Evolutionary conservation across 176 grass and related monocot species (phyloP).

Genomic region (sorghum (Sorghum bicolor)): DNA sequence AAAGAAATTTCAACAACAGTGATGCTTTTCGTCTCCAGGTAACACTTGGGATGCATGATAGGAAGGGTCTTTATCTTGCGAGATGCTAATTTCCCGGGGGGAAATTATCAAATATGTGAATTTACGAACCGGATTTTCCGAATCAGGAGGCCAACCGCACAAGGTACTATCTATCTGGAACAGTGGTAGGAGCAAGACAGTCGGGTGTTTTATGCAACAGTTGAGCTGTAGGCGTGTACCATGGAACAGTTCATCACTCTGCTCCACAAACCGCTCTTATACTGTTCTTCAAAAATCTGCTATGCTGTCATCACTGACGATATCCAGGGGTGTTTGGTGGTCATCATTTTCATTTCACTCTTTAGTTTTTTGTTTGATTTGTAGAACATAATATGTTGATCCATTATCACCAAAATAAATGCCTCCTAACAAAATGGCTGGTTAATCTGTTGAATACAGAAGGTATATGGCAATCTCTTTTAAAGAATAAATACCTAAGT

Average conservation of each 20-base stretch:
- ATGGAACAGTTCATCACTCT: neutral
- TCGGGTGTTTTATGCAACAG: neutral
- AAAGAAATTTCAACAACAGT: slow-evolving; percentile 12
- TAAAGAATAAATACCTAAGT: too few species aligned
- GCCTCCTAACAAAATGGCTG: too few species aligned
- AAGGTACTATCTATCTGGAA: neutral
- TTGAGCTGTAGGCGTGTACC: neutral
- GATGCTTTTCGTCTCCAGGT: slow-evolving; percentile 18
- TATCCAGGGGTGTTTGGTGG: too few species aligned
- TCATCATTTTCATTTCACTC: too few species aligned
- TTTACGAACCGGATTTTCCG: neutral
- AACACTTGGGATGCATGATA: slow-evolving; percentile 17
- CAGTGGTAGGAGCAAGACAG: neutral
- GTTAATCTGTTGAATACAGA: too few species aligned
- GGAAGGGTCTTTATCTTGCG: slow-evolving; percentile 1
- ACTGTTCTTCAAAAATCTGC: neutral
- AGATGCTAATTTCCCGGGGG: neutral
- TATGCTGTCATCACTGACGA: neutral
- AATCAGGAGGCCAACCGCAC: neutral
- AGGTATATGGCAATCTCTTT: too few species aligned
- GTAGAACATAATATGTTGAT: too few species aligned
- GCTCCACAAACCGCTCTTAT: neutral
- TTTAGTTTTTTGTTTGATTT: too few species aligned
- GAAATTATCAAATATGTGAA: neutral
- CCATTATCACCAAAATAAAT: too few species aligned